Evolutionary conservation across 176 grass and related monocot species (phyloP).

Genomic region (Paspalum notatum): DNA sequence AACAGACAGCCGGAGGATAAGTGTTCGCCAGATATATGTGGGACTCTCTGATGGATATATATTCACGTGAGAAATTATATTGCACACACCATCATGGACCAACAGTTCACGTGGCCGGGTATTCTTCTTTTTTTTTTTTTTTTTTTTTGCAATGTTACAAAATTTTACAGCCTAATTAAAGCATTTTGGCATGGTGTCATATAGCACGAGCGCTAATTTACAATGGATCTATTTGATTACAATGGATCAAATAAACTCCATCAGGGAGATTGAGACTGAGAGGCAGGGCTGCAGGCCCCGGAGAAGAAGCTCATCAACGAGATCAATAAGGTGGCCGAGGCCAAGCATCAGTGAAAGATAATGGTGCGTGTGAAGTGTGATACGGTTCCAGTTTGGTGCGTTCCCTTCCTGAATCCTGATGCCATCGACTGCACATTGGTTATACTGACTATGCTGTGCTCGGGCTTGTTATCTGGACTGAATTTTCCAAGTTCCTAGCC

Average conservation of each 20-base stretch:
- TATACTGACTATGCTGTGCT: not conserved
- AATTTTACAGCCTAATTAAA: no score
- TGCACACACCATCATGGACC: no score
- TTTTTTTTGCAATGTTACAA: no score
- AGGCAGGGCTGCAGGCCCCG: constrained; percentile 70
- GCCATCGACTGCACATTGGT: not conserved
- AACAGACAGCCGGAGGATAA: no score
- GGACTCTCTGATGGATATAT: no score
- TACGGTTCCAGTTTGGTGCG: not conserved
- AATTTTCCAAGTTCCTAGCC: not conserved
- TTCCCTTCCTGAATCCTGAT: not conserved
- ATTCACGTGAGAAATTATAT: no score
- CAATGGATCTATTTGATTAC: no score
- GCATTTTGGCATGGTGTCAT: no score
- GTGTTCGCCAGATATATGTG: no score
- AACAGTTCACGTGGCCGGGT: no score
- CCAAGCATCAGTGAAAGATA: constrained; percentile 71
- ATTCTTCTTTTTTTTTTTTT: no score
- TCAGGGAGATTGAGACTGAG: constrained; percentile 82
- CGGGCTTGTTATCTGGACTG: not conserved
- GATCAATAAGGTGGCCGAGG: constrained; percentile 62
- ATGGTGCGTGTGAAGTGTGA: constrained; percentile 45
- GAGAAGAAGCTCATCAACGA: constrained; percentile 80
- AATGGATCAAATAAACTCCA: constrained; percentile 37
- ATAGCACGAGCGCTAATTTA: no score